Base-by-base conservation (phyloP, 805 yeast genomes). In the Hanseniaspora guilliermondii region DNA sequence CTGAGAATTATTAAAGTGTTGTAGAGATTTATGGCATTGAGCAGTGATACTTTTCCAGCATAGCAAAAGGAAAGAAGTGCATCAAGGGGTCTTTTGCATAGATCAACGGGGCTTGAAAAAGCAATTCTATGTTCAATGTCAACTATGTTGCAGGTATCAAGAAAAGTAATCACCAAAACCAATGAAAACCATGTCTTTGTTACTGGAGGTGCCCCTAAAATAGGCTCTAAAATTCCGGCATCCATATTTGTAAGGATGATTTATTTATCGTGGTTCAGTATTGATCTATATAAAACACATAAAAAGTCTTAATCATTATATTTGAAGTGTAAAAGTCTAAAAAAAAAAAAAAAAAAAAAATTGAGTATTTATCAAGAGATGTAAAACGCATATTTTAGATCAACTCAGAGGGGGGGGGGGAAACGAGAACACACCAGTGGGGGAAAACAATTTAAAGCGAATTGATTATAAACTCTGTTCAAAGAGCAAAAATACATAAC, bases 171-270 rank as follows among this genome's bases (percentile, higher is more conserved):
- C 2, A 27, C 16, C 7, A 41, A 7, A 14, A 42, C 54, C 12
- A 39, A 12, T 17, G 54, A 42, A 11, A 50, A 35, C 54, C 54
- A 50, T 25, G 22, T 35, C 17, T 44, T 50, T 25, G 54, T 50
- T 4, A 50, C 54, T 19, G 54, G 54, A 6, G 54, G 54, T 25
- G 48, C 48, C 11, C 32, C 54, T 12, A 42, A 12, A 8, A 50
- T 33, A 6, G 39, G 27, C 17, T 50, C 39, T 35, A 50, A 25
- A 2, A 22, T 48, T 16, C 12, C 27, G 9, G 19, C 30, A 27
- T 50, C 44, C 48, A 50, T 42, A 3, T 3, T 32, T 16, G 4
- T 16, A 14, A 14, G 25, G 14, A 30, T 9, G n/a, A n/a, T n/a
- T n/a, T n/a, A n/a, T 30, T 30, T 30, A 30, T 30, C 33, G 33